These are phyloP conservation scores for Talaromyces thailandensis DNA, from an alignment of 495 filamentous ascomycete genomes.

Conservation along the genomic window DNA sequence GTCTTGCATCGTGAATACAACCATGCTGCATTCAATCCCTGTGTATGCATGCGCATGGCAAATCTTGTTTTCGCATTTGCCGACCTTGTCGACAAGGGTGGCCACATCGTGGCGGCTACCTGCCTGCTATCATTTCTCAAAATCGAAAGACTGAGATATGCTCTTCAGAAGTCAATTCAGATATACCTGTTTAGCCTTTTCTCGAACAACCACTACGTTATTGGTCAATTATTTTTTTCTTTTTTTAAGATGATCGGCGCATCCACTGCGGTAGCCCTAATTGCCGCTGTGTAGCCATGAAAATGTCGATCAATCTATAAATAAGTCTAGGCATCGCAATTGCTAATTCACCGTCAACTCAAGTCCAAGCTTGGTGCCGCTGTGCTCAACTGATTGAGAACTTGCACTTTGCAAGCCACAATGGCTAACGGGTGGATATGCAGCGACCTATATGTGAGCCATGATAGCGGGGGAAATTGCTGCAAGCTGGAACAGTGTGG, in stretches of 20 bases:
- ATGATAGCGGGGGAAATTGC: neutral
- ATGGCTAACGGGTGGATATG: neutral
- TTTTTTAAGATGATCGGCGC: neutral
- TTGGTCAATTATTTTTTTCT: neutral
- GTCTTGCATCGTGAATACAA: neutral
- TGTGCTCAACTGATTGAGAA: neutral
- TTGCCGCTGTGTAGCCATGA: neutral
- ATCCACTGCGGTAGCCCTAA: neutral
- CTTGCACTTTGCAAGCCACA: neutral
- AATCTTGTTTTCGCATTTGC: neutral
- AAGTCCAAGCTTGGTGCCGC: neutral
- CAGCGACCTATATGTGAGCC: neutral
- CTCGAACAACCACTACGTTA: neutral
- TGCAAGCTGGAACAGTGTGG: neutral
- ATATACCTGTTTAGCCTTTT: neutral
- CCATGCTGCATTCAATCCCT: neutral
- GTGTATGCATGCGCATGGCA: neutral
- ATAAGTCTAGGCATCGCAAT: neutral
- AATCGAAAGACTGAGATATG: neutral
- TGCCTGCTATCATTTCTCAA: neutral
- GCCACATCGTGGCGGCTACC: neutral
- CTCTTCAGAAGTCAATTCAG: no score
- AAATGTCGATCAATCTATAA: slow-evolving; percentile 2
- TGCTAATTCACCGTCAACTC: neutral
- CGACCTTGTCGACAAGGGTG: neutral